These are phyloP conservation scores for Trichophyton benhamiae DNA, from an alignment of 2,329 filamentous ascomycete genomes.

Conservation along the genomic window DNA sequence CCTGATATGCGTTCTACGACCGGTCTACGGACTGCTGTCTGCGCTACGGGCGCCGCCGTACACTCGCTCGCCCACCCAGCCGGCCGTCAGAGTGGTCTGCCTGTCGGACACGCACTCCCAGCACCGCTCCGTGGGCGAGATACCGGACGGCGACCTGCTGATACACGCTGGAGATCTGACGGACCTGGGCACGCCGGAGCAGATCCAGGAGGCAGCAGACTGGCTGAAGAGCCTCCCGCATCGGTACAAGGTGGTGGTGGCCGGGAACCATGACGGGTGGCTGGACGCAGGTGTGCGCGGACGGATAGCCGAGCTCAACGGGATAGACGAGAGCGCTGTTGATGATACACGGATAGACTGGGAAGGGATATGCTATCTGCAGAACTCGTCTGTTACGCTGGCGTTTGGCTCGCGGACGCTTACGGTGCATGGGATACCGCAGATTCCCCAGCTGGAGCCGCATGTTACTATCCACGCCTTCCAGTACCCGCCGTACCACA, in stretches of 20 bases:
- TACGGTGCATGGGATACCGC: constrained; percentile 67
- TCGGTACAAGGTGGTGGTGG: constrained; percentile 65
- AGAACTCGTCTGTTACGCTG: constrained; percentile 54
- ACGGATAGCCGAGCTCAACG: constrained; percentile 19
- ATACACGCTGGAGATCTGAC: constrained; percentile 84
- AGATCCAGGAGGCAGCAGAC: constrained; percentile 72
- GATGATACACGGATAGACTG: constrained; percentile 42
- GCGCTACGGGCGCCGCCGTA: constrained; percentile 56
- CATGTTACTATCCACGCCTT: constrained; percentile 64
- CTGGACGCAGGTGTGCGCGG: constrained; percentile 57
- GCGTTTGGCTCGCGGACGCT: constrained; percentile 46
- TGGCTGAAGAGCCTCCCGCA: constrained; percentile 69
- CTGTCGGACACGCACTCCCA: constrained; percentile 82
- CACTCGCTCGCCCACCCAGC: constrained; percentile 40
- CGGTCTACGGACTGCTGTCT: constrained; percentile 53
- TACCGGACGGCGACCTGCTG: constrained; percentile 66
- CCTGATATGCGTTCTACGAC: constrained; percentile 49
- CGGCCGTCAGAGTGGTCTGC: constrained; percentile 64
- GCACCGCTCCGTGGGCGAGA: constrained; percentile 19
- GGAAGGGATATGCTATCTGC: constrained; percentile 60
- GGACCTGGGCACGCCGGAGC: constrained; percentile 55
- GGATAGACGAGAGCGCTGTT: constrained; percentile 15
- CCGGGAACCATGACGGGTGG: constrained; percentile 81
- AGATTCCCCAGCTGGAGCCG: constrained; percentile 55
- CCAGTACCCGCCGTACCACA: constrained; percentile 49